Conservation (phyloP, 2,329 filamentous ascomycete genomes). For the Talaromyces verruculosus region DNA sequence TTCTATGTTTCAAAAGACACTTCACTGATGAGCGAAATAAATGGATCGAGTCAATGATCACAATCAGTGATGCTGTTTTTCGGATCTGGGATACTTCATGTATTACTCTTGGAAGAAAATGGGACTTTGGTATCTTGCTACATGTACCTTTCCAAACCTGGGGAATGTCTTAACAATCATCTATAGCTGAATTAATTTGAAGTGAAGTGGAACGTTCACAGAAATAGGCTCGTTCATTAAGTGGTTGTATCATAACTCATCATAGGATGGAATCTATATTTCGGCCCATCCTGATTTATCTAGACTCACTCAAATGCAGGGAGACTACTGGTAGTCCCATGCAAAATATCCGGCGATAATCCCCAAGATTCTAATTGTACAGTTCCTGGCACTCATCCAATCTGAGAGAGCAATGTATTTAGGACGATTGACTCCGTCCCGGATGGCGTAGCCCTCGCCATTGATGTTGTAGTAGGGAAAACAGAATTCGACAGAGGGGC, state of each 20-base stretch:
- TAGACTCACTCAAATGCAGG: background rate
- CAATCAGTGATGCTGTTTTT: background rate
- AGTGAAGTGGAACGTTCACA: background rate
- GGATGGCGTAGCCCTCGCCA: no score
- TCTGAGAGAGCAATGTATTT: no score
- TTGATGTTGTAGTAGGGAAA: no score
- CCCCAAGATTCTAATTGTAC: background rate
- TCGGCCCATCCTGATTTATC: background rate
- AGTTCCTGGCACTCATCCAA: background rate
- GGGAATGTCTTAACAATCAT: background rate
- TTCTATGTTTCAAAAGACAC: background rate
- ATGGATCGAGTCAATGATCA: background rate
- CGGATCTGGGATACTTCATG: background rate
- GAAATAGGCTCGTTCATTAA: background rate
- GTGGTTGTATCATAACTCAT: background rate
- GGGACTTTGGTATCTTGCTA: background rate
- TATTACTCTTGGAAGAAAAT: background rate
- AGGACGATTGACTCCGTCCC: no score
- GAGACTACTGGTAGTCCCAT: background rate
- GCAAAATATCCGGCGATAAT: background rate
- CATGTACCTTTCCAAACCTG: background rate
- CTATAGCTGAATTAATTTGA: background rate
- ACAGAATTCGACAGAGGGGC: no score
- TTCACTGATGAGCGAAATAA: background rate
- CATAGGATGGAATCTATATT: background rate